These are phyloP conservation scores for Penicillium vulpinum DNA, from an alignment of 2,329 filamentous ascomycete species.

Conservation along the genomic window DNA sequence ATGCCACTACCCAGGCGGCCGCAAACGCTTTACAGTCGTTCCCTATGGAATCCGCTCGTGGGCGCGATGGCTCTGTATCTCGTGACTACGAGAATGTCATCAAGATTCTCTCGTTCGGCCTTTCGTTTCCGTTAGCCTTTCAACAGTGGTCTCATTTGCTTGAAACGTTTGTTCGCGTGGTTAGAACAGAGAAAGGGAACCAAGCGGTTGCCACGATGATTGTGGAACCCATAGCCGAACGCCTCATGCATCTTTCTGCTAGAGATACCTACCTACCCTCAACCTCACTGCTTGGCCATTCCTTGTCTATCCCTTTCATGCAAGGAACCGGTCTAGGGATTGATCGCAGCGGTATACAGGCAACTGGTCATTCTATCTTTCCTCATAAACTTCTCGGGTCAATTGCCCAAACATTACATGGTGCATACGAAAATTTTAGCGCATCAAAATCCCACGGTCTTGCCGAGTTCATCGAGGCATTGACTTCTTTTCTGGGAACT, in stretches of 20 bases:
- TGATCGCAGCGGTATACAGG: slow-evolving; percentile 4
- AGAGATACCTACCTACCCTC: slow-evolving; percentile 37
- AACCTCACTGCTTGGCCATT: slow-evolving; percentile 35
- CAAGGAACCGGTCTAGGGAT: slow-evolving; percentile 11
- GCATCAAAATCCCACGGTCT: slow-evolving; percentile 43
- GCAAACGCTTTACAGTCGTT: slow-evolving; percentile 43
- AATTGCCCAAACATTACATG: slow-evolving; percentile 54
- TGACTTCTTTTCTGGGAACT: slow-evolving; percentile 55
- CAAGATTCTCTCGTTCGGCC: slow-evolving; percentile 65
- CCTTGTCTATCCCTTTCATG: slow-evolving; percentile 37
- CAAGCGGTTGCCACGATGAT: slow-evolving; percentile 65
- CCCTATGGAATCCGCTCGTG: slow-evolving; percentile 41
- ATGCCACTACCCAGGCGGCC: slow-evolving; percentile 34
- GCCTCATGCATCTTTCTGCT: slow-evolving; percentile 39
- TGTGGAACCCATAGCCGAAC: slow-evolving; percentile 69
- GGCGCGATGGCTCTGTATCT: slow-evolving; percentile 54
- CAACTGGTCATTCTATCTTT: slow-evolving; percentile 9
- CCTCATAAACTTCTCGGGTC: slow-evolving; percentile 64
- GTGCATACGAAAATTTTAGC: slow-evolving; percentile 54
- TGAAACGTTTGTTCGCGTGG: slow-evolving; percentile 55
- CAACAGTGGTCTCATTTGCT: slow-evolving; percentile 56
- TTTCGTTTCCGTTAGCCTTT: slow-evolving; percentile 28
- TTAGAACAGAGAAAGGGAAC: slow-evolving; percentile 65
- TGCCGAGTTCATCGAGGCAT: slow-evolving; percentile 54
- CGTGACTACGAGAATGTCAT: slow-evolving; percentile 70